These are phyloP conservation scores for Cyberlindnera americana DNA, from an alignment of 805 yeast genomes.

Conservation along the genomic window DNA sequence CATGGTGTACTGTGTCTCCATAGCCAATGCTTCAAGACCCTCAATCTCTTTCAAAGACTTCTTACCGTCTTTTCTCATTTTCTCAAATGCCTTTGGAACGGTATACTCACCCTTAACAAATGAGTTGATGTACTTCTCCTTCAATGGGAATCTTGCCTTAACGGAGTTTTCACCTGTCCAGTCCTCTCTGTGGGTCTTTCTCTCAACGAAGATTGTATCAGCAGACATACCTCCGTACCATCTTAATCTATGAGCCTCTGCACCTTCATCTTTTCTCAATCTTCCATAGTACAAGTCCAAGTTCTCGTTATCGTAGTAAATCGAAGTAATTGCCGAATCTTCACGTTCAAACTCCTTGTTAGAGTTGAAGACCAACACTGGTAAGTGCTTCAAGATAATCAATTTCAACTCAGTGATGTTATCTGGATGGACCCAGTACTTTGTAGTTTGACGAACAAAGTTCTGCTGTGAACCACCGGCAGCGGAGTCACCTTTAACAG, in stretches of 20 bases:
- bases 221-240: constrained; percentile 99
- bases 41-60: constrained; percentile 86
- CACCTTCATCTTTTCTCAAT: constrained; percentile 95
- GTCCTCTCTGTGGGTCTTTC: constrained; percentile 98
- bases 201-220: constrained; percentile 90
- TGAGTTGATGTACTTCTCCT: constrained; percentile 85
- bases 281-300: constrained; percentile 93
- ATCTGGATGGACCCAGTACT: constrained; percentile 99
- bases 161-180: constrained; percentile 99
- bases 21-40: constrained; percentile 85
- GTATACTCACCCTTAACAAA: constrained; percentile 83
- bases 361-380: constrained; percentile 94
- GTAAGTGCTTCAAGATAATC: constrained; percentile 88
- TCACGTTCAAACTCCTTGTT: constrained; percentile 93
- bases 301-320: constrained; percentile 86
- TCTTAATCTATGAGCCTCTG: constrained; percentile 95
- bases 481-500: constrained; percentile 88
- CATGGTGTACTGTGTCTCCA: constrained; percentile 88
- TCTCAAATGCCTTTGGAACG: constrained; percentile 85
- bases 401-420: constrained; percentile 94
- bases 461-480: constrained; percentile 99
- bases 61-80: constrained; percentile 89
- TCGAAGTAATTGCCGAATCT: constrained; percentile 95
- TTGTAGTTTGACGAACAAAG: constrained; percentile 97
- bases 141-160: constrained; percentile 90